phyloP scores from a whole-genome alignment of 306 rosid genomes.

The Ziziphus jujuba region DNA sequence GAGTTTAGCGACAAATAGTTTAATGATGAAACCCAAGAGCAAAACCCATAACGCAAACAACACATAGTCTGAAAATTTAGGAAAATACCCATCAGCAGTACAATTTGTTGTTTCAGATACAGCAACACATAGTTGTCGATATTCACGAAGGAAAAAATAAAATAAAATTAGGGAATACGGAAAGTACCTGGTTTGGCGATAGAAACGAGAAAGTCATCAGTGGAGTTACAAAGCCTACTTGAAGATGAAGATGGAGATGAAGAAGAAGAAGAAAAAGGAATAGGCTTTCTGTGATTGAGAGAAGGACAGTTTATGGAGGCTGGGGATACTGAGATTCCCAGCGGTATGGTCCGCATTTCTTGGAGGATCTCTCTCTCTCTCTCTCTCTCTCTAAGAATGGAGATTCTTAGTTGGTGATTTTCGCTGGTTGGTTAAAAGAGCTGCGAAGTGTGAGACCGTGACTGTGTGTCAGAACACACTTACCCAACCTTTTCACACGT shows the following conservation, averaged over 20 bases:
- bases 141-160: background rate
- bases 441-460: background rate
- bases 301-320: conserved; percentile 39
- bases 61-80: too few relatives aligned
- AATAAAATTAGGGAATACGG: background rate
- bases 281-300: conserved; percentile 40
- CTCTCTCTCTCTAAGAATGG: conserved; percentile 14
- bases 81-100: too few relatives aligned
- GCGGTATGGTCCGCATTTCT: conserved; percentile 77
- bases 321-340: conserved; percentile 63
- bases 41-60: too few relatives aligned
- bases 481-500: too few relatives aligned
- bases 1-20: too few relatives aligned
- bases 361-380: conserved; percentile 31
- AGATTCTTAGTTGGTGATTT: conserved; percentile 2
- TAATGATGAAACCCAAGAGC: too few relatives aligned
- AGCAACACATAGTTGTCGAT: background rate
- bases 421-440: background rate
- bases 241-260: conserved; percentile 17
- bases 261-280: conserved; percentile 20
- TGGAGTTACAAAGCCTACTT: conserved; percentile 36
- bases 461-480: too few relatives aligned
- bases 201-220: conserved; percentile 43
- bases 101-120: too few relatives aligned
- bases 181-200: conserved; percentile 64